Percentiles rank a stretch among this genome's conserved stretches.
Conservation (phyloP, 805 yeast genomes). For the Komagataella pseudopastoris region DNA sequence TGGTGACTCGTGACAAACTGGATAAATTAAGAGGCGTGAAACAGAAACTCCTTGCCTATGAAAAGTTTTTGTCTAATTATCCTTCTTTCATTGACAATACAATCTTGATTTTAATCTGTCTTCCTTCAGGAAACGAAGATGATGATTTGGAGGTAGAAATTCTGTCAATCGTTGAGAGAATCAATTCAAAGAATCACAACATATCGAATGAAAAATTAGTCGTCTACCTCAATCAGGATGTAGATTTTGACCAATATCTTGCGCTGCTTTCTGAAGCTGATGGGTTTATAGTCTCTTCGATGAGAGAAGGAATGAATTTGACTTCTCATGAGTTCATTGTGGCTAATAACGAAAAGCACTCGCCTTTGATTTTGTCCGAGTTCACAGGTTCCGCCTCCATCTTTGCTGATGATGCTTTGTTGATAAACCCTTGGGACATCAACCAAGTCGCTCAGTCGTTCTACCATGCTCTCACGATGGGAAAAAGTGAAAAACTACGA, state of each 20-base stretch:
- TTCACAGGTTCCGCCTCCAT: constrained; percentile 90
- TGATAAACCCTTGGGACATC: constrained; percentile 88
- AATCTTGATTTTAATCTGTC: constrained; percentile 73
- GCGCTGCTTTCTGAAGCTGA: constrained; percentile 83
- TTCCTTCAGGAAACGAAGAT: constrained; percentile 39
- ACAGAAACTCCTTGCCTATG: constrained; percentile 81
- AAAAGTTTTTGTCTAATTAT: constrained; percentile 53
- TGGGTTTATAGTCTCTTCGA: constrained; percentile 72
- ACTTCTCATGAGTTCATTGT: constrained; percentile 91
- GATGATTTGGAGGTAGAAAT: constrained; percentile 61
- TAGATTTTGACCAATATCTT: constrained; percentile 79
- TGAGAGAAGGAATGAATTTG: constrained; percentile 94
- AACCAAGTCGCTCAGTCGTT: constrained; percentile 52
- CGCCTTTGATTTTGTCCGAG: constrained; percentile 81
- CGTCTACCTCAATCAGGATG: constrained; percentile 75
- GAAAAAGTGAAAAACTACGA: constrained; percentile 34
- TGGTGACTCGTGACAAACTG: constrained; percentile 80
- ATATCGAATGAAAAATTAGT: constrained; percentile 75
- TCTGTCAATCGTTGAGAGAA: constrained; percentile 68
- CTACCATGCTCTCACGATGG: constrained; percentile 52
- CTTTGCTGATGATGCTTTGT: constrained; percentile 51
- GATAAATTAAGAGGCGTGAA: constrained; percentile 82
- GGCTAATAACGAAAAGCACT: constrained; percentile 54
- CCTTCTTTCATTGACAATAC: constrained; percentile 60
- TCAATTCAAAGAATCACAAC: constrained; percentile 63